phyloP scores from a whole-genome alignment of 768 basidiomycete genomes.

The Lactarius tabidus region DNA sequence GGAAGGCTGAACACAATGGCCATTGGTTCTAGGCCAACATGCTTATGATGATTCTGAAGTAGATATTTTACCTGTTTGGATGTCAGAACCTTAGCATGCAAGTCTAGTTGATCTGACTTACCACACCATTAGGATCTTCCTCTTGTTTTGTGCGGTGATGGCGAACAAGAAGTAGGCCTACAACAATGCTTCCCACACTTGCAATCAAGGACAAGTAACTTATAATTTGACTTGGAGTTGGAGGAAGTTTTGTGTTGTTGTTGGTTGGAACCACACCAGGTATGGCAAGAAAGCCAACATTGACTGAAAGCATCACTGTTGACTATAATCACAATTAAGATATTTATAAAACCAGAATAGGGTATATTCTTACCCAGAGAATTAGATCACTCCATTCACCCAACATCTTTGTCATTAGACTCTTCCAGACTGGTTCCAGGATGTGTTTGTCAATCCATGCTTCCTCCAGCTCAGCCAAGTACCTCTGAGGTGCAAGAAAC shows the following conservation, averaged over 20 bases:
- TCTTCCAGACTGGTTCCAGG: not conserved
- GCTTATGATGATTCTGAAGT: conserved; percentile 27
- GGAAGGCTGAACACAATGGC: conserved; percentile 53
- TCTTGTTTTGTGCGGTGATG: conserved; percentile 37
- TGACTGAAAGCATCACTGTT: conserved; percentile 34
- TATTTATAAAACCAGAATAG: not conserved
- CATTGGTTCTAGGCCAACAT: conserved; percentile 45
- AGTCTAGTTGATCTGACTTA: not conserved
- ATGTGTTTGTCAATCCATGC: not conserved
- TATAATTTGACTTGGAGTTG: conserved; percentile 43
- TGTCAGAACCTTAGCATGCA: not conserved
- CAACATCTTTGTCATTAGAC: not conserved
- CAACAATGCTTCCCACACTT: conserved; percentile 45
- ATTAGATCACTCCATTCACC: not conserved
- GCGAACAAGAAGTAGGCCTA: conserved; percentile 44
- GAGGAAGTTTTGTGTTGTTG: not conserved
- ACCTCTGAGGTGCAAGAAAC: not conserved
- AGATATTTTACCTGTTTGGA: conserved; percentile 30
- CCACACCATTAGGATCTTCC: conserved; percentile 27
- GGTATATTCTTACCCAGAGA: not conserved
- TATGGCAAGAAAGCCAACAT: conserved; percentile 35
- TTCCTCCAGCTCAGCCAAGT: not conserved
- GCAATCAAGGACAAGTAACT: conserved; percentile 46
- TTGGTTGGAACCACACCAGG: conserved; percentile 25
- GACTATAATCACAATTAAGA: conserved; percentile 18